Percentiles rank a stretch among this genome's conserved stretches.
phyloP scores from a whole-genome alignment of 202 grass and related monocot genomes.

The Digitaria exilis region DNA sequence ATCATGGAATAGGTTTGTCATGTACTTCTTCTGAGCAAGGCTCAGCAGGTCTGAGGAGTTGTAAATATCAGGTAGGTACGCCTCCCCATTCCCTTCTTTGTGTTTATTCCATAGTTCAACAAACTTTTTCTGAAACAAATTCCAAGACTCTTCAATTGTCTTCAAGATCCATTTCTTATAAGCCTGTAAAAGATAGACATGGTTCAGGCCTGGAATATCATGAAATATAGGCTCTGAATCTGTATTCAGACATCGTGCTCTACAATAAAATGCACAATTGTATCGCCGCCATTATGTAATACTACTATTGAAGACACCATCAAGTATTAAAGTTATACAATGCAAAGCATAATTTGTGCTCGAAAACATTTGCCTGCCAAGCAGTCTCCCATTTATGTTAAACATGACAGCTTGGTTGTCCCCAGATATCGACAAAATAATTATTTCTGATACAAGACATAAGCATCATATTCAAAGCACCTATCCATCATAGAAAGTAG shows the following conservation, averaged over 20 bases:
- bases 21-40: slow-evolving; percentile 77
- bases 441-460: slow-evolving; percentile 7
- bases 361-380: background rate
- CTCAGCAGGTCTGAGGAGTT: slow-evolving; percentile 59
- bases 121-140: slow-evolving; percentile 80
- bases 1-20: slow-evolving; percentile 80
- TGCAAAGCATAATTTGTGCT: background rate
- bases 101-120: slow-evolving; percentile 80
- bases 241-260: background rate
- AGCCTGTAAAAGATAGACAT: slow-evolving; percentile 30
- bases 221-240: background rate
- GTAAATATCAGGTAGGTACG: slow-evolving; percentile 71
- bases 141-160: slow-evolving; percentile 72
- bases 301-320: slow-evolving; percentile 19
- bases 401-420: background rate
- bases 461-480: slow-evolving; percentile 12
- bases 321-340: background rate
- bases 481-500: slow-evolving; percentile 16
- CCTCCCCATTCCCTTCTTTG: slow-evolving; percentile 80
- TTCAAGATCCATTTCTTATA: slow-evolving; percentile 91
- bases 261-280: slow-evolving; percentile 10
- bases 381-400: background rate
- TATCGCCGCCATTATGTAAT: background rate
- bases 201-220: background rate
- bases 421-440: background rate